These are phyloP conservation scores for Talaromyces ruber DNA, from an alignment of 495 filamentous ascomycete species.

Conservation along the genomic window DNA sequence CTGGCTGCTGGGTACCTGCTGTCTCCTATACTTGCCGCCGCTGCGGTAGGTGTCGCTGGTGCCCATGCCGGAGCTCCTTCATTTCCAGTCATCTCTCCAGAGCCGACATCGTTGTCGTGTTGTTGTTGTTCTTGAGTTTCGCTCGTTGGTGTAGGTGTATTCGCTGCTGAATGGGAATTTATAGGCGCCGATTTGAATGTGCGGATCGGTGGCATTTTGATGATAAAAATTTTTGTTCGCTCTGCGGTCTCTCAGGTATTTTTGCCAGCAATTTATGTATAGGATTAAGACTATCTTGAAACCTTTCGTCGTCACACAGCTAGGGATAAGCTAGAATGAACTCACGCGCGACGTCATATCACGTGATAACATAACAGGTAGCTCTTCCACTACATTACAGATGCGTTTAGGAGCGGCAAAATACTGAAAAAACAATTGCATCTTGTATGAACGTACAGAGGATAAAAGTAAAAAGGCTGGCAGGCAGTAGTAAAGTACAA, in stretches of 20 bases:
- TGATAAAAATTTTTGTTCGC: no score
- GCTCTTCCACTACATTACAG: background rate
- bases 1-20: background rate
- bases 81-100: background rate
- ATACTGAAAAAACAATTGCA: slow-evolving; percentile 4
- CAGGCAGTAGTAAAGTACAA: slow-evolving; percentile 52
- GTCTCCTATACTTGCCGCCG: slow-evolving; percentile 2
- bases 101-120: background rate
- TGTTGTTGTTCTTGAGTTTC: background rate
- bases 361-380: slow-evolving; percentile 6
- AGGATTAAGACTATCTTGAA: no score
- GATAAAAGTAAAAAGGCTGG: slow-evolving; percentile 40
- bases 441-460: slow-evolving; percentile 11
- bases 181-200: slow-evolving; percentile 54
- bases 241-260: no score
- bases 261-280: no score
- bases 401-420: background rate
- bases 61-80: slow-evolving; percentile 2
- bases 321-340: slow-evolving; percentile 1
- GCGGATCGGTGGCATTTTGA: slow-evolving; percentile 28
- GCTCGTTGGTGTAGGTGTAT: slow-evolving; percentile 8
- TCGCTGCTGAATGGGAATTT: slow-evolving; percentile 24
- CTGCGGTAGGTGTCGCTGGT: slow-evolving; percentile 9
- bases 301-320: no score
- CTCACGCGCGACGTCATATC: slow-evolving; percentile 4